phyloP scores from a whole-genome alignment of 1,284 basidiomycete genomes.

The Takashimella koratensis region DNA sequence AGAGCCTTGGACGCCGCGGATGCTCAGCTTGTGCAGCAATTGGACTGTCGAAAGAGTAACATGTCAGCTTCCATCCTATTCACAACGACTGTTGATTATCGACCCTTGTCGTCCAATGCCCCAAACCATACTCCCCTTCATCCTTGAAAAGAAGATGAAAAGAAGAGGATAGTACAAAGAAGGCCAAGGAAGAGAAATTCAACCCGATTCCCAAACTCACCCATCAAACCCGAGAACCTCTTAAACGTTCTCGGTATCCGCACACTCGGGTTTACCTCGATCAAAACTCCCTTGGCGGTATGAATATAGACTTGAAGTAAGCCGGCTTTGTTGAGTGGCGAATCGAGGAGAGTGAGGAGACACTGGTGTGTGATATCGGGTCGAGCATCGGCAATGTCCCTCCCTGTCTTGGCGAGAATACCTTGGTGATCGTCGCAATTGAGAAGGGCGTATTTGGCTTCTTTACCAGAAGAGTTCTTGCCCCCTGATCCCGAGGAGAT shows the following conservation, averaged over 20 bases:
- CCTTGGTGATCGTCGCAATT: slow-evolving; percentile 99
- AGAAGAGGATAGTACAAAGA: no score
- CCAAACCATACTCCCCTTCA: background rate
- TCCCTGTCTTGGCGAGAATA: slow-evolving; percentile 92
- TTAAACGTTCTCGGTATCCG: slow-evolving; percentile 98
- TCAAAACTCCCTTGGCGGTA: slow-evolving; percentile 92
- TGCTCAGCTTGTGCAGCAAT: slow-evolving; percentile 92
- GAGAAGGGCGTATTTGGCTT: slow-evolving; percentile 92
- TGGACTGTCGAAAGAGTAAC: slow-evolving; percentile 86
- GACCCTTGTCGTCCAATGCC: background rate
- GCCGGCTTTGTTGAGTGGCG: slow-evolving; percentile 96
- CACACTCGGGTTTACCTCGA: slow-evolving; percentile 97
- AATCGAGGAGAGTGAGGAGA: slow-evolving; percentile 92
- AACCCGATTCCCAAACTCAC: slow-evolving; percentile 54
- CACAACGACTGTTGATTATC: background rate
- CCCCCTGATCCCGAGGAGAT: slow-evolving; percentile 60
- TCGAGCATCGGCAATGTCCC: slow-evolving; percentile 96
- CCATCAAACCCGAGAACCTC: slow-evolving; percentile 97
- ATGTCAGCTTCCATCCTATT: background rate
- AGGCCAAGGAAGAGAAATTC: background rate
- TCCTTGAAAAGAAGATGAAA: no score
- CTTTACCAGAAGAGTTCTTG: slow-evolving; percentile 55
- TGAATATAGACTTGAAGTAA: slow-evolving; percentile 97
- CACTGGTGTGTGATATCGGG: slow-evolving; percentile 99
- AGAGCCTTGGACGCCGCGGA: slow-evolving; percentile 90